phyloP scores from a whole-genome alignment of 768 basidiomycete genomes.

The Galerina marginata region DNA sequence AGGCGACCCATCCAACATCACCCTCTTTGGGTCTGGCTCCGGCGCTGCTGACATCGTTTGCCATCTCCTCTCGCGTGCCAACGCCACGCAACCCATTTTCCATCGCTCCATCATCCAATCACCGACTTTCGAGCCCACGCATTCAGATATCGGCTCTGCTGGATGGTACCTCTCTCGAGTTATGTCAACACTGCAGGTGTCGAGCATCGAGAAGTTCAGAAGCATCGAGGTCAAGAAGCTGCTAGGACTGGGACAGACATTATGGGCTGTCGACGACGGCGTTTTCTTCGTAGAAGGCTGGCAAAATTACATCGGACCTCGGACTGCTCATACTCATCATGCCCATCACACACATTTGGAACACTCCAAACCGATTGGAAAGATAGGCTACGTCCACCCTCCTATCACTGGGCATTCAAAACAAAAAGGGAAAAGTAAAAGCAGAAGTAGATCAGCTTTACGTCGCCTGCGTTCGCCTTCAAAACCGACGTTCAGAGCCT shows the following conservation, averaged over 20 bases:
- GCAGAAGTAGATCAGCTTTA: constrained; percentile 28
- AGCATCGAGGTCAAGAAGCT: constrained; percentile 62
- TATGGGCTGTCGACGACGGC: constrained; percentile 72
- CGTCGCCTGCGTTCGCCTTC: constrained; percentile 18
- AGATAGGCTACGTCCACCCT: constrained; percentile 5
- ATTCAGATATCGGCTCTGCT: constrained; percentile 63
- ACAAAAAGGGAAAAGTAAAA: constrained; percentile 32
- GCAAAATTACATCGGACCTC: constrained; percentile 40
- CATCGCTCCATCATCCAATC: constrained; percentile 80
- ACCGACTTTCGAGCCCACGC: constrained; percentile 62
- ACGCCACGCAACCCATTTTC: constrained; percentile 66
- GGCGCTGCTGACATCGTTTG: constrained; percentile 64
- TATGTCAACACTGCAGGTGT: constrained; percentile 58
- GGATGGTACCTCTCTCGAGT: constrained; percentile 72
- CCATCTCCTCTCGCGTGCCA: constrained; percentile 67
- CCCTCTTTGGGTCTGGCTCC: constrained; percentile 55
- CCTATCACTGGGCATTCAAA: constrained; percentile 9
- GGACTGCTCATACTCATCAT: constrained; percentile 23
- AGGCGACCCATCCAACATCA: constrained; percentile 66
- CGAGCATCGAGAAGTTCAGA: constrained; percentile 67
- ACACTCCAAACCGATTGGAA: constrained; percentile 14
- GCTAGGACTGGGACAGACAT: constrained; percentile 50
- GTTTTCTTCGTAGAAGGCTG: constrained; percentile 69
- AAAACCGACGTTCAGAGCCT: constrained; percentile 5
- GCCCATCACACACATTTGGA: constrained; percentile 14